These are phyloP conservation scores for Trichoderma guizhouense DNA, from an alignment of 2,329 filamentous ascomycete species.

Conservation along the genomic window DNA sequence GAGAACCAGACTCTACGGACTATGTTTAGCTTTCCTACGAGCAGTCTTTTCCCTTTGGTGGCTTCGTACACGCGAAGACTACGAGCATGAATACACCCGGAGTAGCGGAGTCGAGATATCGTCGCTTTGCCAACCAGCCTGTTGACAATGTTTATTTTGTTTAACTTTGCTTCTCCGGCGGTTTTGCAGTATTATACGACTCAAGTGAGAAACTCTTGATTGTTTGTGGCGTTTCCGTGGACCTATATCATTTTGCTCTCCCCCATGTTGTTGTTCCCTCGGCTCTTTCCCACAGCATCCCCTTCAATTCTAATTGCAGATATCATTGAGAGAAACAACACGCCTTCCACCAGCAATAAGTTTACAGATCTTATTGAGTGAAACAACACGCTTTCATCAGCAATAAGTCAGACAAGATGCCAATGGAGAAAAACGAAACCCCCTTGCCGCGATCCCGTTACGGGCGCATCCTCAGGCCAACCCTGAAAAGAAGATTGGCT, in stretches of 20 bases:
- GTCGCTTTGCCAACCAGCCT: background rate
- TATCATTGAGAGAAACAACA: background rate
- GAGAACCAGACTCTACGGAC: background rate
- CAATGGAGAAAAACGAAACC: background rate
- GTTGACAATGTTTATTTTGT: background rate
- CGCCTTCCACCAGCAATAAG: background rate
- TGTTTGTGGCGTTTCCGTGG: background rate
- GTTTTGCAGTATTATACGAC: background rate
- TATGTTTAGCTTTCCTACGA: background rate
- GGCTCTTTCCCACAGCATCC: background rate
- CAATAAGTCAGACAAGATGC: background rate
- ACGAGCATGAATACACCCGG: background rate
- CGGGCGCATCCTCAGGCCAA: background rate
- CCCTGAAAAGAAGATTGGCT: background rate
- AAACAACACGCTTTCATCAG: background rate
- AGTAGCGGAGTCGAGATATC: background rate
- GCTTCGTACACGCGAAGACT: background rate
- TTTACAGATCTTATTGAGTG: background rate
- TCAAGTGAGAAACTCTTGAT: background rate
- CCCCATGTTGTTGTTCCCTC: background rate
- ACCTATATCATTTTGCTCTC: background rate
- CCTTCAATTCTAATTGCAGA: background rate
- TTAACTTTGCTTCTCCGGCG: background rate
- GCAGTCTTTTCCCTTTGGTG: background rate
- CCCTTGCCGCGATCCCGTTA: background rate